Evolutionary conservation across 2,329 filamentous ascomycete genomes (phyloP), one percentile per base, ranked within the genome.

Genomic region (Fusarium ambrosium): DNA sequence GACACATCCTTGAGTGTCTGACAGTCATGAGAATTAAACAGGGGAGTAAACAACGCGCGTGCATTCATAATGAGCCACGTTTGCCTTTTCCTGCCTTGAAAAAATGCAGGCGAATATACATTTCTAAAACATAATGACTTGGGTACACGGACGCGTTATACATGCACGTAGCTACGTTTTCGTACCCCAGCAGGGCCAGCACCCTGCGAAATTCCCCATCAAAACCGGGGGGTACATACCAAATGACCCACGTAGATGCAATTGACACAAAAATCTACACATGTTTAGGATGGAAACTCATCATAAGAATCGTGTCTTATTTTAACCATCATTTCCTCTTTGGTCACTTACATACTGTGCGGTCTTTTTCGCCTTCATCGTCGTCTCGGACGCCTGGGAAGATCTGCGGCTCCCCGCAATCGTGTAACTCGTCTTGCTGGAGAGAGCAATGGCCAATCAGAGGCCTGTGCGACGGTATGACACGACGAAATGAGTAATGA

Each of bases 361-460:
- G 45, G 45, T n/a, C 45, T 51, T 51, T 51, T 24, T 51, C 45
- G 14, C 45, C 45, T 51, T 51, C 45, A 51, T 29, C 65, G 24
- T 61, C 58, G 55, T 66, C 68, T 65, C 67, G 72, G 67, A 22
- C 70, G 45, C 45, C 70, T 64, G 65, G 64, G 72, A 43, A 78
- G 77, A 78, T 78, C 77, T 78, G 66, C 77, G 69, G 70, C 73
- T 75, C 72, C 77, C 77, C 77, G 77, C 77, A 77, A 77, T 75
- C 70, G 70, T 61, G 59, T 59, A 66, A 55, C 61, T 59, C 56
- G 9, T 29, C 62, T 58, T 78, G 51, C n/a, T 34, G 65, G 62
- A 18, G 43, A 66, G 56, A 27, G 36, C n/a, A 10, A 3, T 8
- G 51, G 22, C 72, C 72, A 74, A 75, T 74, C 72, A 69, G 34